Evolutionary conservation across 352 stramenopile species (phyloP).

Genomic region (Pythium sukuiense): DNA sequence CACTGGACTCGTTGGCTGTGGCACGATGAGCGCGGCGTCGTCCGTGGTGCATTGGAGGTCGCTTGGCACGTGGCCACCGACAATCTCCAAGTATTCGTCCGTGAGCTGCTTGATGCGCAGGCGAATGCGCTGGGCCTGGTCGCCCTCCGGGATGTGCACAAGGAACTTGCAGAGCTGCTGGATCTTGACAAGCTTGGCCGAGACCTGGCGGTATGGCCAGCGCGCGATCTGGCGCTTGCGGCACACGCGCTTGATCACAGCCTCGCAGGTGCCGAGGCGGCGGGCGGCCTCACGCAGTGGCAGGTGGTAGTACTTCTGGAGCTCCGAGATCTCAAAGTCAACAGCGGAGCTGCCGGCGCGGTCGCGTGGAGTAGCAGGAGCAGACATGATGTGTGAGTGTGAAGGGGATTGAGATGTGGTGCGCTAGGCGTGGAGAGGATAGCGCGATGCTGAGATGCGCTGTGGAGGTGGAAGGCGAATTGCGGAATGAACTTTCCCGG

Average conservation of each 20-base stretch:
- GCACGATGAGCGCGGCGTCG: slow-evolving; percentile 50
- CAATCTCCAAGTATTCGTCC: slow-evolving; percentile 76
- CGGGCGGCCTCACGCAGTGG: slow-evolving; percentile 73
- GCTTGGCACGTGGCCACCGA: slow-evolving; percentile 70
- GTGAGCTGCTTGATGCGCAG: slow-evolving; percentile 80
- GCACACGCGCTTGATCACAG: slow-evolving; percentile 82
- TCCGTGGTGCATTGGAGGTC: slow-evolving; percentile 62
- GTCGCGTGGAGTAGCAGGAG: slow-evolving; percentile 23
- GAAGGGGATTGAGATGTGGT: neutral
- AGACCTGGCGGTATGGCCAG: slow-evolving; percentile 86
- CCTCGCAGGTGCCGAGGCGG: slow-evolving; percentile 75
- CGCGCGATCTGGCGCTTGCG: slow-evolving; percentile 77
- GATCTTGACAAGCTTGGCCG: slow-evolving; percentile 85
- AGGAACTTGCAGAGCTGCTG: slow-evolving; percentile 87
- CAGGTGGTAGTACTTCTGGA: slow-evolving; percentile 87
- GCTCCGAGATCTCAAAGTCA: slow-evolving; percentile 77
- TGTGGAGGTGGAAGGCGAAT: slow-evolving; percentile 22
- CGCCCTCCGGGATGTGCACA: slow-evolving; percentile 66
- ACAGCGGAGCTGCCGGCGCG: slow-evolving; percentile 46
- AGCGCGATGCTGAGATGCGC: slow-evolving; percentile 7
- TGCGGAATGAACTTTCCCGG: slow-evolving; percentile 25
- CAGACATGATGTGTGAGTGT: slow-evolving; percentile 5
- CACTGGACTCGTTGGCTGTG: slow-evolving; percentile 44
- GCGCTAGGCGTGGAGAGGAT: neutral
- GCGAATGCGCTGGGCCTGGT: slow-evolving; percentile 73